These are phyloP conservation scores for Colletotrichum lentis DNA, from an alignment of 2,329 filamentous ascomycete species.

Conservation along the genomic window DNA sequence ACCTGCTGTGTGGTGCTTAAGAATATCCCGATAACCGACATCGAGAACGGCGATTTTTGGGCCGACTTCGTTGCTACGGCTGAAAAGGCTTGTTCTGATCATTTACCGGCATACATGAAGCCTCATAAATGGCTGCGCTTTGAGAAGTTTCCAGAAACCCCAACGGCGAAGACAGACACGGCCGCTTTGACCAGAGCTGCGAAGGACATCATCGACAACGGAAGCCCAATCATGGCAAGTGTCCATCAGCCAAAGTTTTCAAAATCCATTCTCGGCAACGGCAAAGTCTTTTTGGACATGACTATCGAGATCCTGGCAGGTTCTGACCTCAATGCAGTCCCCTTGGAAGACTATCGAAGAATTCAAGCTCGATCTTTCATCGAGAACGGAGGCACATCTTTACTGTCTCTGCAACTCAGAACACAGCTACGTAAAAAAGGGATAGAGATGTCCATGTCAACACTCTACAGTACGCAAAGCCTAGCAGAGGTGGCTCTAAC, in stretches of 20 bases:
- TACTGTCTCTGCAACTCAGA: constrained; percentile 7
- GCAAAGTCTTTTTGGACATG: not conserved
- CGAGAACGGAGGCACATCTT: constrained; percentile 5
- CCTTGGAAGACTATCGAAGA: not conserved
- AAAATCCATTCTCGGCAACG: not conserved
- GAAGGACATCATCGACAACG: constrained; percentile 6
- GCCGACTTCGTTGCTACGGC: not conserved
- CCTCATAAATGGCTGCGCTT: constrained; percentile 13
- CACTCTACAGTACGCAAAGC: constrained; percentile 2
- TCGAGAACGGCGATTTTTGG: not conserved
- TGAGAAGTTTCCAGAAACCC: not conserved
- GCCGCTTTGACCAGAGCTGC: constrained; percentile 11
- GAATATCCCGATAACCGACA: not conserved
- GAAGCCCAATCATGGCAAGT: not conserved
- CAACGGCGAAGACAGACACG: constrained; percentile 8
- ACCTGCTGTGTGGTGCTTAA: not conserved
- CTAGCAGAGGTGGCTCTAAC: constrained; percentile 9
- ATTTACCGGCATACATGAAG: constrained; percentile 16
- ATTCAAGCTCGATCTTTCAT: constrained; percentile 12
- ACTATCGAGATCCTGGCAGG: not conserved
- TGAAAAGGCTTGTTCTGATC: constrained; percentile 9
- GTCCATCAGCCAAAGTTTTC: not conserved
- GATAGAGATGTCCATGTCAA: constrained; percentile 1
- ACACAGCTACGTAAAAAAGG: constrained; percentile 1
- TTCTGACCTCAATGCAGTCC: not conserved